phyloP scores from a whole-genome alignment of 164 flowering plant species.

The Dillenia turbinata region DNA sequence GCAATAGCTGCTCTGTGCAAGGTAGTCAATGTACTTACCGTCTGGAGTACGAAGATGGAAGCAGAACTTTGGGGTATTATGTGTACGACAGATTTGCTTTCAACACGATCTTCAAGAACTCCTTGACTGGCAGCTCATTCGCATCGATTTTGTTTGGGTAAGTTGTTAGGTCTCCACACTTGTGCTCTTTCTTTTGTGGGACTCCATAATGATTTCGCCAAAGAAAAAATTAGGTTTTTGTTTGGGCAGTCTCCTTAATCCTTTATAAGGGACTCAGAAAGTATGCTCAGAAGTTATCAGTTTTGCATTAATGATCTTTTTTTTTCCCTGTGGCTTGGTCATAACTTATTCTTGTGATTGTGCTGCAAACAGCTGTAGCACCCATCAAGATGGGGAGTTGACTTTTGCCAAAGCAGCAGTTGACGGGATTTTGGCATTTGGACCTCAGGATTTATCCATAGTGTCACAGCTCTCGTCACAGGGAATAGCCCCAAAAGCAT shows the following conservation, averaged over 20 bases:
- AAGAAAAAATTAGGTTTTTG: background rate
- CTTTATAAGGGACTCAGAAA: too few species aligned
- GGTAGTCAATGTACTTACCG: conserved; percentile 55
- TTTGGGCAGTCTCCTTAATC: too few species aligned
- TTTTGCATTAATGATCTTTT: too few species aligned
- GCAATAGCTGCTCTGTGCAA: conserved; percentile 44
- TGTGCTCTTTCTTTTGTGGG: background rate
- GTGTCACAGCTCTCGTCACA: conserved; percentile 79
- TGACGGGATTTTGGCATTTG: conserved; percentile 95
- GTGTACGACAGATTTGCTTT: conserved; percentile 62
- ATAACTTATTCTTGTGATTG: conserved; percentile 6
- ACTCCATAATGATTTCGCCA: too few species aligned
- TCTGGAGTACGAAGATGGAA: conserved; percentile 94
- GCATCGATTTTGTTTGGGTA: conserved; percentile 82
- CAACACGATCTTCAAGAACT: conserved; percentile 43
- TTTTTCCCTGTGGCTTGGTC: background rate
- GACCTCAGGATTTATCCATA: conserved; percentile 73
- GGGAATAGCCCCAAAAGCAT: conserved; percentile 68
- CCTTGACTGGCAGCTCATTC: conserved; percentile 47
- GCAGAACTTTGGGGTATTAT: conserved; percentile 85
- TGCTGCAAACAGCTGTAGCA: conserved; percentile 74
- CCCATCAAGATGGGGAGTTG: conserved; percentile 68
- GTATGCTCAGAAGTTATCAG: too few species aligned
- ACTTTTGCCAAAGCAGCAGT: conserved; percentile 85
- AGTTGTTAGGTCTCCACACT: conserved; percentile 4